Conservation (phyloP, 371 early-diverging fungal species). For the Batkoa obscura region DNA sequence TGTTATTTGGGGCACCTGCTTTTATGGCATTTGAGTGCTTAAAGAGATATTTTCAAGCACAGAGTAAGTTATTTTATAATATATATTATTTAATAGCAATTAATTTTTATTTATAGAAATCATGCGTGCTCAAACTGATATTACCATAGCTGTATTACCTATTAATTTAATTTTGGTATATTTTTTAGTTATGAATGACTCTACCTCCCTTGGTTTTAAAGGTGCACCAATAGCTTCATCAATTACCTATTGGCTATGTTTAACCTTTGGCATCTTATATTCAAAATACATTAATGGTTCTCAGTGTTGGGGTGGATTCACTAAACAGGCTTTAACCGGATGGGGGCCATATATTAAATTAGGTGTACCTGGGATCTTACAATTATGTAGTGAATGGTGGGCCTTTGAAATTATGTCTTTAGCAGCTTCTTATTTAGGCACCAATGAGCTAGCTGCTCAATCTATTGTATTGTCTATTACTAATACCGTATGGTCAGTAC, state of each 20-base stretch:
- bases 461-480: conserved; percentile 52
- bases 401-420: conserved; percentile 49
- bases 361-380: conserved; percentile 31
- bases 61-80: conserved; percentile 21
- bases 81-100: neutral
- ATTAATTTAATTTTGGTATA: conserved; percentile 57
- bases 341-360: conserved; percentile 47
- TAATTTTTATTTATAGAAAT: conserved; percentile 18
- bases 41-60: conserved; percentile 57
- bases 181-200: conserved; percentile 41
- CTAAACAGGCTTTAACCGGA: conserved; percentile 33
- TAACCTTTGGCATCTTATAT: conserved; percentile 35
- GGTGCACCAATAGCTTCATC: conserved; percentile 71
- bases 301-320: conserved; percentile 78
- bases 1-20: conserved; percentile 51
- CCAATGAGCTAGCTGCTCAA: conserved; percentile 61
- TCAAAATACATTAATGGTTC: conserved; percentile 38
- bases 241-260: conserved; percentile 50
- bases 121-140: conserved; percentile 59
- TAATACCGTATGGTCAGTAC: conserved; percentile 42
- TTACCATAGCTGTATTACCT: conserved; percentile 46
- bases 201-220: conserved; percentile 44
- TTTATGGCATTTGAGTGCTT: conserved; percentile 55
- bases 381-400: conserved; percentile 63
- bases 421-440: conserved; percentile 56